A percentile compares a stretch with the other conserved stretches of the same genome.
phyloP scores from a whole-genome alignment of 495 filamentous ascomycete genomes.

The Aspergillus carlsbadensis region DNA sequence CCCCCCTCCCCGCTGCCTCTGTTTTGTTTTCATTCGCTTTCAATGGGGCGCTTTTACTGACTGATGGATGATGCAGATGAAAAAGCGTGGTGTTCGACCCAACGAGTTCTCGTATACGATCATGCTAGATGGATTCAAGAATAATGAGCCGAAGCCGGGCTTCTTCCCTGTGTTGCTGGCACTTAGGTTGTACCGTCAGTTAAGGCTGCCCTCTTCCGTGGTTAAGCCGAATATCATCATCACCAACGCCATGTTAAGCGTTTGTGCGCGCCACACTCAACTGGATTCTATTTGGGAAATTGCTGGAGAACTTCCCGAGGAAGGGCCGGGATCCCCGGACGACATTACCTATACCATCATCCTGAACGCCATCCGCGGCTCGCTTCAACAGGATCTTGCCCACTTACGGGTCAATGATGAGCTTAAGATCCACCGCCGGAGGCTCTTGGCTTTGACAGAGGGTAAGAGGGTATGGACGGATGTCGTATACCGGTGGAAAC shows the following conservation, averaged over 20 bases:
- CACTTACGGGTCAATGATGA: slow-evolving; percentile 23
- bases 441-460: slow-evolving; percentile 47
- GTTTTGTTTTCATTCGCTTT: not conserved
- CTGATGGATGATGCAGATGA: slow-evolving; percentile 65
- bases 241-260: slow-evolving; percentile 79
- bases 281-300: slow-evolving; percentile 75
- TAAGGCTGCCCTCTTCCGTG: slow-evolving; percentile 53
- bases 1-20: not conserved
- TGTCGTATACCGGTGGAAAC: slow-evolving; percentile 67
- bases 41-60: slow-evolving; percentile 6
- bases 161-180: slow-evolving; percentile 57
- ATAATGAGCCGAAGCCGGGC: slow-evolving; percentile 38
- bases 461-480: slow-evolving; percentile 78
- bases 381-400: slow-evolving; percentile 26
- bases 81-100: slow-evolving; percentile 77
- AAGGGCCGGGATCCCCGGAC: slow-evolving; percentile 60
- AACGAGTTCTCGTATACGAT: slow-evolving; percentile 78
- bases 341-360: slow-evolving; percentile 76
- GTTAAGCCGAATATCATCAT: slow-evolving; percentile 73
- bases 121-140: slow-evolving; percentile 72
- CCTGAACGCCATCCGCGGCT: slow-evolving; percentile 62
- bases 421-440: slow-evolving; percentile 35
- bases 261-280: slow-evolving; percentile 68
- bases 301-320: slow-evolving; percentile 60
- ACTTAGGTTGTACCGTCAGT: slow-evolving; percentile 62